Base-by-base conservation (phyloP, 306 rosid genomes). In the Begonia fuchsioides region DNA sequence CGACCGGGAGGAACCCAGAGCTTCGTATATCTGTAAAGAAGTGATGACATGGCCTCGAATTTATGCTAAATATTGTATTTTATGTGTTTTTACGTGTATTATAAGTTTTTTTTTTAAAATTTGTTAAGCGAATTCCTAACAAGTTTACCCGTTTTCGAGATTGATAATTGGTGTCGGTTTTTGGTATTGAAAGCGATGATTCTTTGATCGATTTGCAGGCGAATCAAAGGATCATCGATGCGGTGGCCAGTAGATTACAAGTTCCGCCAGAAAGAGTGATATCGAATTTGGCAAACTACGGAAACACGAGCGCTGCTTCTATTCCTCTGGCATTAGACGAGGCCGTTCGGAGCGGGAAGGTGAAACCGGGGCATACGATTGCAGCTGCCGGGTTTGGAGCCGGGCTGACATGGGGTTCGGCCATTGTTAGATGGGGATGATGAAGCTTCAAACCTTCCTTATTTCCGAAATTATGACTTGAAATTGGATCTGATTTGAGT, bases 371-470 rank as follows among this genome's bases (percentile, higher is more conserved):
- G 51, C 82, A 83, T 13, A 84, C 78, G 8, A 81, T 88, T 35
- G 97, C 97, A 39, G 59, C 90, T 35, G 87, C 97, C 0, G 98
- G 98, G 17, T 90, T 90, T 1, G 96, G 98, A 3, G 98, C 98
- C 1, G 96, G 96, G 58, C 84, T 87, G 54, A 82, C 96, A 5
- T 87, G 96, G 96, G 96, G 87, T 50, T 87, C 96, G 3, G 94
- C 94, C 8, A 79, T 72, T 56, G 1, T 76, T 38, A 81, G 98
- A 59, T 90, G 98, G 98, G 83, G n/a, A n/a, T n/a, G 94, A 19
- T 90, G 63, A 58, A 57, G 39, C 12, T 16, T 5, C 17, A n/a
- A 50, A 55, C n/a, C 14, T 20, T 4, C 32, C 40, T 39, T 10
- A 14, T 11, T 47, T n/a, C n/a, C n/a, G n/a, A n/a, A n/a, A n/a